Percentiles rank a stretch among this genome's conserved stretches.
Conservation (phyloP, 768 basidiomycete species). For the Rubroboletus satanas region DNA sequence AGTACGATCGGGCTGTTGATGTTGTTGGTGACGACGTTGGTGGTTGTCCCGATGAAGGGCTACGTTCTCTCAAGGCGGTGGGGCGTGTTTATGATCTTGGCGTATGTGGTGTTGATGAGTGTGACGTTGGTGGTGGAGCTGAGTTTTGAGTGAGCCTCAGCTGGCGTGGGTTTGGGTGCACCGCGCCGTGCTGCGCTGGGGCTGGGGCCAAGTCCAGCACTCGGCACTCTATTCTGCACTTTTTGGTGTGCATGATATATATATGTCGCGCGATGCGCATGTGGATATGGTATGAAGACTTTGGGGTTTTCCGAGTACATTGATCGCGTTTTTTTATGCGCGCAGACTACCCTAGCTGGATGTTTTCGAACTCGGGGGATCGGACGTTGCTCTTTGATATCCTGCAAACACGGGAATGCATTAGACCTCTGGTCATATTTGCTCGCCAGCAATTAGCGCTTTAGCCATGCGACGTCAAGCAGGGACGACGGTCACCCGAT, state of each 20-base stretch:
- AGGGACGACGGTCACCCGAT: no score
- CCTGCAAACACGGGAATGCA: no score
- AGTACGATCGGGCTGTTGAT: conserved; percentile 78
- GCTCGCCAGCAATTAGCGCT: no score
- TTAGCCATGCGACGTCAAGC: no score
- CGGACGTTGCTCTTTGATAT: neutral
- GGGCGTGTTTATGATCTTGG: conserved; percentile 74
- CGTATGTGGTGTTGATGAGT: conserved; percentile 73
- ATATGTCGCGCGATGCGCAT: neutral
- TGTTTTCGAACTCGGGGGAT: neutral
- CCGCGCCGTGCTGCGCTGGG: neutral
- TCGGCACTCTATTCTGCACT: neutral
- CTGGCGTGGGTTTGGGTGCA: neutral
- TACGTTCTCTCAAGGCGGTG: conserved; percentile 77
- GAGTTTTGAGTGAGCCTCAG: conserved; percentile 4
- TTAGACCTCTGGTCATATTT: no score
- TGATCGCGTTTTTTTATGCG: neutral
- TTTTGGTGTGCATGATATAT: neutral
- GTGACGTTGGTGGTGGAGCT: conserved; percentile 80
- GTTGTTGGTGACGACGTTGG: conserved; percentile 68
- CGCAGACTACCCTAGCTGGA: neutral
- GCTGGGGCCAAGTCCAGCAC: neutral
- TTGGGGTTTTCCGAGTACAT: neutral
- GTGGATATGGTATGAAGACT: neutral
- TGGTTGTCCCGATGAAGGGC: conserved; percentile 82